Evolutionary conservation across 2,329 filamentous ascomycete species (phyloP), one percentile per base, ranked within the genome.

Genomic region (Colletotrichum musicola): DNA sequence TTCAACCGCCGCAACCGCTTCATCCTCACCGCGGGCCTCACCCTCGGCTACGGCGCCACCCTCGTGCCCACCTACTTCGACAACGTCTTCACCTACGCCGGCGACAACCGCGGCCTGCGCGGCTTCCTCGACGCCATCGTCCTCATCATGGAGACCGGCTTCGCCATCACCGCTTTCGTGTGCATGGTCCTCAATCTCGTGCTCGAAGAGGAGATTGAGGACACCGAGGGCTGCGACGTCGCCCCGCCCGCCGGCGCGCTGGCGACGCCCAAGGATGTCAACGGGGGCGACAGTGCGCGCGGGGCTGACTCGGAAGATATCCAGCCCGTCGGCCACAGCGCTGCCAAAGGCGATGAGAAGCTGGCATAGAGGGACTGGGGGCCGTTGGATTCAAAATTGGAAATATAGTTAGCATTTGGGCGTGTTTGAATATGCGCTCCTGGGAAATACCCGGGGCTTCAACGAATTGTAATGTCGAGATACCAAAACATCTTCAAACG

Each of bases 1-100:
- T 95, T 95, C 77, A 94, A 88, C n/a, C 88, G 93, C 44, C 89
- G 93, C 59, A 95, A 92, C 74, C 87, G 93, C 25, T 96, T 96
- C 81, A 93, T 96, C 74, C 85, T 96, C 12, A 94, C 93, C 0
- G 91, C 92, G 0, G 88, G 90, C 0, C 82, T 96, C 38, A 86
- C 92, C 0, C 81, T 95, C 30, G 93, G 93, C 38, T 93, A 93
- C 71, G 89, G 90, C 64, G 90, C 90, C 10, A 92, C 89, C 0
- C 80, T 92, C 0, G 86, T 92, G 2, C 88, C 89, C 0, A 86
- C 80, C 35, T 94, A 92, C 83, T 94, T 93, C 75, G 78, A 81
- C 68, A 85, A 87, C 70, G 88, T 96, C 61, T 94, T 96, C 77
- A 92, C 90, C 4, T 95, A 95, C 75, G 76, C 77, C 0, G 93